Evolutionary conservation across 1,284 basidiomycete species (phyloP).

Genomic region (Fomitopsis palustris): DNA sequence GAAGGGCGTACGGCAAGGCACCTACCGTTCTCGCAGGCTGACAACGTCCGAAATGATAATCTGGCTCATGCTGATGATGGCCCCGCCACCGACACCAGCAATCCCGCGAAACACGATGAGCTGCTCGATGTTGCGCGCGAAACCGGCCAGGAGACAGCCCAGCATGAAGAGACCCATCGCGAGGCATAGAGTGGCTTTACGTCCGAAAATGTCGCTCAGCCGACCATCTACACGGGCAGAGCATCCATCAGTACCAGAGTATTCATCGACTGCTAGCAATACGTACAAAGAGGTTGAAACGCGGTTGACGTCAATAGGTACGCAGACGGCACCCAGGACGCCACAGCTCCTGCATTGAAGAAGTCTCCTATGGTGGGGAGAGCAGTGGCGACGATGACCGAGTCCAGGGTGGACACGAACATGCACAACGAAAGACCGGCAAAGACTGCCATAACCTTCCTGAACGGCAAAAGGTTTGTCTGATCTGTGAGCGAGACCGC

Average conservation of each 20-base stretch:
- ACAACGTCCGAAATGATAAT: constrained; percentile 67
- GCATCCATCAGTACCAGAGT: neutral
- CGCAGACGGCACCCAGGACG: constrained; percentile 68
- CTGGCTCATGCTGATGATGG: constrained; percentile 61
- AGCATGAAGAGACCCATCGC: constrained; percentile 62
- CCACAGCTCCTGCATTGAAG: constrained; percentile 64
- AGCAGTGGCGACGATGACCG: constrained; percentile 67
- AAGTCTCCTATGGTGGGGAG: constrained; percentile 63
- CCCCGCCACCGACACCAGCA: constrained; percentile 67
- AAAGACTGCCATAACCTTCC: constrained; percentile 62
- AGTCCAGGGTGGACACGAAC: constrained; percentile 54
- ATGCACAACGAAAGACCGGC: constrained; percentile 57
- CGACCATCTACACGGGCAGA: constrained; percentile 43
- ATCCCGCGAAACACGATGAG: constrained; percentile 72
- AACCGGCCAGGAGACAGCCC: constrained; percentile 55
- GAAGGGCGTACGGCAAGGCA: neutral
- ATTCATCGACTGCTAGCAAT: neutral
- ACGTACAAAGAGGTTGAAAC: constrained; percentile 50
- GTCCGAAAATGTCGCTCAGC: constrained; percentile 74
- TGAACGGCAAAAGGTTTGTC: constrained; percentile 71
- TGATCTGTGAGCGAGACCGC: constrained; percentile 56
- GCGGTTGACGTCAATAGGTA: constrained; percentile 65
- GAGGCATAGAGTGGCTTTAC: constrained; percentile 60
- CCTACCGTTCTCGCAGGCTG: constrained; percentile 53
- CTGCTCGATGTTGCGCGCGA: constrained; percentile 61